Evolutionary conservation across 73 alveolate genomes (phyloP).

Genomic region (Tetrahymena borealis): DNA sequence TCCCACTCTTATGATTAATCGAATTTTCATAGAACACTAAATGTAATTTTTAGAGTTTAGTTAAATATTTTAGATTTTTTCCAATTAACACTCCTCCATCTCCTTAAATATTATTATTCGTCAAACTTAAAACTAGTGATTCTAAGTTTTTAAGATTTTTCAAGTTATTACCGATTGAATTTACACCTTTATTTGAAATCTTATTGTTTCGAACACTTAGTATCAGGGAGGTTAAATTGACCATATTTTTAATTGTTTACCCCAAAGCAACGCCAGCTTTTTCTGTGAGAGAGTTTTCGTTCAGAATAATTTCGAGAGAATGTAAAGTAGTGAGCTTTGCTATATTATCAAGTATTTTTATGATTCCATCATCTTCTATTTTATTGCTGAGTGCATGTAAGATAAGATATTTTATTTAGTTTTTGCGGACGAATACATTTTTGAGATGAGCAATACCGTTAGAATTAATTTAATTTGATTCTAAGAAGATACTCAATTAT

Average conservation of each 20-base stretch:
- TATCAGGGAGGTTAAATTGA: neutral
- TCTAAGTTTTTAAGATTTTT: neutral
- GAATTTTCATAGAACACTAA: neutral
- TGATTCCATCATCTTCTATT: neutral
- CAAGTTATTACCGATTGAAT: neutral
- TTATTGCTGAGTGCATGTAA: neutral
- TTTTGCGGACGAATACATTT: neutral
- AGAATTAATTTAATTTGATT: neutral
- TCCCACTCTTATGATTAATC: neutral
- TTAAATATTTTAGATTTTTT: neutral
- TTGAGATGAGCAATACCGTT: neutral
- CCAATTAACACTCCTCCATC: neutral
- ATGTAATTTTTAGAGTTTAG: neutral
- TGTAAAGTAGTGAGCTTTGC: neutral
- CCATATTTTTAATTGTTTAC: neutral
- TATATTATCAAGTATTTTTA: neutral
- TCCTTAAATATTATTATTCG: neutral
- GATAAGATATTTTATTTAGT: neutral
- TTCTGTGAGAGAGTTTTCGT: neutral
- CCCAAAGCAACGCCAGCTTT: neutral
- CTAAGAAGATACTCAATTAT: neutral
- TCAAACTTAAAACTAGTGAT: neutral
- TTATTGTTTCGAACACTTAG: neutral
- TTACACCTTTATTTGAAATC: neutral
- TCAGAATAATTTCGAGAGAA: neutral